Percentiles rank a stretch among this genome's conserved stretches.
Evolutionary conservation across 2,329 filamentous ascomycete species (phyloP).

Genomic region (Epichloe sibirici): DNA sequence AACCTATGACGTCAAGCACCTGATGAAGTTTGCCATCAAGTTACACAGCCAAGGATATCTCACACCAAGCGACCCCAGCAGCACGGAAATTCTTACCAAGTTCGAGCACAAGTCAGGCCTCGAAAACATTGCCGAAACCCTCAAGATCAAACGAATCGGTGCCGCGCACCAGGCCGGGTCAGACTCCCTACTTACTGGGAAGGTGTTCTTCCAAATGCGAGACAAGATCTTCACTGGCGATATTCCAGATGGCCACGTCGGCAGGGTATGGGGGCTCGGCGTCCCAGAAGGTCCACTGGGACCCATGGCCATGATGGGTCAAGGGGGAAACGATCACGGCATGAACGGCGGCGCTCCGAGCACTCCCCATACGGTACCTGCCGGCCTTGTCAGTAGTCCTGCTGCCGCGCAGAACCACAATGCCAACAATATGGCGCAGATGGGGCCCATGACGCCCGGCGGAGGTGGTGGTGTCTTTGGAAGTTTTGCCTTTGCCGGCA

Average conservation of each 20-base stretch:
- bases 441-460: constrained; percentile 68
- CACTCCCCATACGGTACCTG: constrained; percentile 56
- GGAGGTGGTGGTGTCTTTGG: constrained; percentile 66
- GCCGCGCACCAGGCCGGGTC: constrained; percentile 86
- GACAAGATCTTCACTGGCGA: constrained; percentile 77
- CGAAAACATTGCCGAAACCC: constrained; percentile 84
- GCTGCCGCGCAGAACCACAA: constrained; percentile 39
- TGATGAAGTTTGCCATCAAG: constrained; percentile 80
- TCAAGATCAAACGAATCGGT: constrained; percentile 81
- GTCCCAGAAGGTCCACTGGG: constrained; percentile 44
- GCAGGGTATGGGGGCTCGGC: constrained; percentile 88
- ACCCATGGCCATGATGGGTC: constrained; percentile 21
- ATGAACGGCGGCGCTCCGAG: constrained; percentile 35
- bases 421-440: constrained; percentile 42
- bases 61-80: constrained; percentile 50
- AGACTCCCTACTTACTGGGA: constrained; percentile 84
- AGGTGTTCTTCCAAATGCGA: constrained; percentile 88
- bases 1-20: constrained; percentile 91
- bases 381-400: constrained; percentile 32
- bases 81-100: constrained; percentile 64
- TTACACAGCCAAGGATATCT: constrained; percentile 52
- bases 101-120: constrained; percentile 85
- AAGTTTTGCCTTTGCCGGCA: constrained; percentile 47
- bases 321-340: constrained; percentile 25
- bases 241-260: constrained; percentile 70